Base-by-base conservation (phyloP, 2,329 filamentous ascomycete species). In the Ophiostoma populinum region DNA sequence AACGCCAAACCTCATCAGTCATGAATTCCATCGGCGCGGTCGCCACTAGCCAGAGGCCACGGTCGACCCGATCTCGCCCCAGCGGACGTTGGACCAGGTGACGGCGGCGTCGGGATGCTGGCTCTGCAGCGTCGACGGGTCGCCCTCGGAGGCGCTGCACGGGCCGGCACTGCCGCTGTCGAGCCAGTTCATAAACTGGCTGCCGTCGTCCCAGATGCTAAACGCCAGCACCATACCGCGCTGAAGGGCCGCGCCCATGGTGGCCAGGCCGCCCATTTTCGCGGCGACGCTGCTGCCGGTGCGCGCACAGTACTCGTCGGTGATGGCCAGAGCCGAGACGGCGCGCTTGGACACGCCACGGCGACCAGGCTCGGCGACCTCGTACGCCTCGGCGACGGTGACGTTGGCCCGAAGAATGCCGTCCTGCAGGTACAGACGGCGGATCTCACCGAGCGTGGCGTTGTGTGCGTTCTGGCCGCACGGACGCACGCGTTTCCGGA, bases 51-150 rank as follows among this genome's bases (percentile, higher is more conserved):
- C n/a, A n/a, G n/a, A n/a, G n/a, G n/a, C n/a, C n/a, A 32, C 18
- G 4, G 63, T 74, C 13, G 64, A 66, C 5, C 61, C 66, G 45
- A 75, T 65, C 43, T 74, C 66, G n/a, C 70, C 70, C 59, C 66
- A 69, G 45, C 61, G 62, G 44, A 75, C 64, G 45, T 71, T 63
- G 41, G 60, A 64, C 46, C 69, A 74, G 1, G 54, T 61, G 4
- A 74, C 64, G 11, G 55, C 55, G 1, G 68, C 62, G 32, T 55
- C 53, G 1, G 63, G 60, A 44, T 64, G 52, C 11, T 64, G 48
- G 31, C 54, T 50, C 36, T 56, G 40, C 37, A 74, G 66, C 11
- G 57, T 51, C 24, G 51, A 49, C 0, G 70, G 68, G 39, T 59
- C 55, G 1, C 69, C 70, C 44, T 67, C 63, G 0, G 59, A 65